Evolutionary conservation across 2,329 filamentous ascomycete genomes (phyloP).

Genomic region (Fusarium bulbicola): DNA sequence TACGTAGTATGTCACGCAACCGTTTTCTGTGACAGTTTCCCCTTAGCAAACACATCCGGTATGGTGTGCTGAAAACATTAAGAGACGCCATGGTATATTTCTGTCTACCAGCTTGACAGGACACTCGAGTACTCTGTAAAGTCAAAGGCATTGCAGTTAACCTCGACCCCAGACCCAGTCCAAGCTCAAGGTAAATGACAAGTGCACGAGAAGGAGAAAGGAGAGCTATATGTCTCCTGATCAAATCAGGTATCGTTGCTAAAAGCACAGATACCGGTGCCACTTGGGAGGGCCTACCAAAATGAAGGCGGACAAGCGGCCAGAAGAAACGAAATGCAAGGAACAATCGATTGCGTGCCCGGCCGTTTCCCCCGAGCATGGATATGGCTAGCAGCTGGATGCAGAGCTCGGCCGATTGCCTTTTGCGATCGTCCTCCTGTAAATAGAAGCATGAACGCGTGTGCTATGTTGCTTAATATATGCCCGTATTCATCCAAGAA

Average conservation of each 20-base stretch:
- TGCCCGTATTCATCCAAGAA: conserved; percentile 4
- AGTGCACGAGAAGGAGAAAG: conserved; percentile 16
- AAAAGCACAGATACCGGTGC: conserved; percentile 9
- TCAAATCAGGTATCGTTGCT: conserved; percentile 8
- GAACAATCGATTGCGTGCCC: conserved; percentile 32
- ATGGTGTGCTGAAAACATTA: neutral
- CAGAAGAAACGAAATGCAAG: conserved; percentile 28
- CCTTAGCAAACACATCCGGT: neutral
- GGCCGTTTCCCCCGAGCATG: conserved; percentile 13
- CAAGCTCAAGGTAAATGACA: neutral
- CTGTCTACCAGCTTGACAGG: neutral
- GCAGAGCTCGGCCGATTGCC: conserved; percentile 19
- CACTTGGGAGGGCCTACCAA: conserved; percentile 18
- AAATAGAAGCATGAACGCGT: conserved; percentile 29
- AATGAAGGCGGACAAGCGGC: conserved; percentile 28
- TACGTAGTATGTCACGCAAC: neutral
- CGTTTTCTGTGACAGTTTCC: neutral
- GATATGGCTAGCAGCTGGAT: conserved; percentile 20
- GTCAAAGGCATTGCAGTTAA: neutral
- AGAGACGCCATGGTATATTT: neutral
- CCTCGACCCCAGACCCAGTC: neutral
- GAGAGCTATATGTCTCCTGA: conserved; percentile 30
- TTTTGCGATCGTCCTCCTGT: conserved; percentile 11
- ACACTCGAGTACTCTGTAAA: neutral
- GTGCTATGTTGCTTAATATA: neutral